Evolutionary conservation across 2,329 filamentous ascomycete species (phyloP), one percentile per base, ranked within the genome.

Genomic region (Pezicula neosporulosa): DNA sequence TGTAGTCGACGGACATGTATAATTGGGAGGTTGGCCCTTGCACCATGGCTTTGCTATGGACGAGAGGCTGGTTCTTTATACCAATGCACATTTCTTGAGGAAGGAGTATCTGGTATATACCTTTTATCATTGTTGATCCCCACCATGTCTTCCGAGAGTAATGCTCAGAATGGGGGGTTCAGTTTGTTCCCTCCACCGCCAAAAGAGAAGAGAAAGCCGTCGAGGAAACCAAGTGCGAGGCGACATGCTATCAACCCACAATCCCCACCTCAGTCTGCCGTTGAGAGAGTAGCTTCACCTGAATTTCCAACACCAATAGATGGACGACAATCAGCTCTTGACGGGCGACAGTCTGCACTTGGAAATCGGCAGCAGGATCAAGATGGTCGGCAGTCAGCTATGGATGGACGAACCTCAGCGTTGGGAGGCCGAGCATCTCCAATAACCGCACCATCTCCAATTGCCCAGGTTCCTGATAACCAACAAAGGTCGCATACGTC

Each of bases 401-500:
- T 55, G 37, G 44, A 21, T 27, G 50, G 44, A n/a, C 42, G 46
- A 42, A n/a, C 43, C 10, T 45, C 49, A n/a, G 54, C 55, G 41
- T 50, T 55, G 28, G 36, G 48, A 21, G 55, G 51, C 3, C 45
- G 52, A 43, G 33, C 42, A 37, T 57, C 55, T 21, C 50, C 47
- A n/a, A 49, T 35, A 10, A 46, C 24, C 15, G 36, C 18, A 33
- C 42, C 42, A n/a, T 59, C 62, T 12, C 53, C 58, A 49, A 59
- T 57, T 53, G 60, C 59, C 30, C 57, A 64, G 38, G 48, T 63
- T 41, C 54, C 52, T 36, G 51, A 55, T 15, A 60, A 64, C 24
- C 57, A 62, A 1, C 70, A 70, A 5, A 72, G 77, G 39, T 71
- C 75, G 33, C 76, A 77, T 12, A 79, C 77, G 0, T 74, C 77